Conservation (phyloP, 768 basidiomycete genomes). For the Tephrocybe sp. region DNA sequence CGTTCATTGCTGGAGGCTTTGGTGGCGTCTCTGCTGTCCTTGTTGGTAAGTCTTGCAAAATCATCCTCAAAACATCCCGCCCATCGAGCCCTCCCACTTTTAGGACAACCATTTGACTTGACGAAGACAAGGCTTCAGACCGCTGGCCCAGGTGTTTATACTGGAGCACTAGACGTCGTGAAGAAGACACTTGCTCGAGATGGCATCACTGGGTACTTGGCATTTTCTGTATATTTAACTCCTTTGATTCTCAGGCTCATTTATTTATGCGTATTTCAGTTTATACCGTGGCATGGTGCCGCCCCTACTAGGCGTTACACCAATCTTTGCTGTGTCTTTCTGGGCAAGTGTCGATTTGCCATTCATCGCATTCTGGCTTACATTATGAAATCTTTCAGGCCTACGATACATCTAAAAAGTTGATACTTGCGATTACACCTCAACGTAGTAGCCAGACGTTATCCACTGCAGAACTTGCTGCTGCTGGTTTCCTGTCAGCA, state of each 20-base stretch:
- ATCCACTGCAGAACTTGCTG: slow-evolving; percentile 77
- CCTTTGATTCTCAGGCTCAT: too few species aligned
- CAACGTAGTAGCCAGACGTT: slow-evolving; percentile 63
- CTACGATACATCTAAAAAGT: slow-evolving; percentile 88
- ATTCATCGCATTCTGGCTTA: not conserved
- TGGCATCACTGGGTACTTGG: slow-evolving; percentile 78
- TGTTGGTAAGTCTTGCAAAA: slow-evolving; percentile 63
- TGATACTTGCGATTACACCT: slow-evolving; percentile 82
- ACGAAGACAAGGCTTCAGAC: slow-evolving; percentile 97
- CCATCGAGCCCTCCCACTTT: not conserved
- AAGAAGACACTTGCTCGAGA: slow-evolving; percentile 89
- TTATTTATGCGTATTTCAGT: too few species aligned
- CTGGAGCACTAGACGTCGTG: slow-evolving; percentile 90
- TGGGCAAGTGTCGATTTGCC: slow-evolving; percentile 61
- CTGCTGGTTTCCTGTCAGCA: slow-evolving; percentile 93
- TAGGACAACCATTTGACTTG: slow-evolving; percentile 97
- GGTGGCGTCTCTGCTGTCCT: slow-evolving; percentile 88
- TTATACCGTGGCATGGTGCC: slow-evolving; percentile 93
- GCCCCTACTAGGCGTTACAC: slow-evolving; percentile 91
- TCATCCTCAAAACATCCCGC: not conserved
- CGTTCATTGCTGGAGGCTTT: slow-evolving; percentile 92
- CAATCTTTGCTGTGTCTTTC: slow-evolving; percentile 97
- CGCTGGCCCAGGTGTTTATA: slow-evolving; percentile 84
- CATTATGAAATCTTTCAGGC: slow-evolving; percentile 48
- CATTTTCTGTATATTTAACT: not conserved